Percentiles rank a stretch among this genome's conserved stretches.
phyloP scores from a whole-genome alignment of 1,284 basidiomycete species.

The Cutaneotrichosporon spelunceum region DNA sequence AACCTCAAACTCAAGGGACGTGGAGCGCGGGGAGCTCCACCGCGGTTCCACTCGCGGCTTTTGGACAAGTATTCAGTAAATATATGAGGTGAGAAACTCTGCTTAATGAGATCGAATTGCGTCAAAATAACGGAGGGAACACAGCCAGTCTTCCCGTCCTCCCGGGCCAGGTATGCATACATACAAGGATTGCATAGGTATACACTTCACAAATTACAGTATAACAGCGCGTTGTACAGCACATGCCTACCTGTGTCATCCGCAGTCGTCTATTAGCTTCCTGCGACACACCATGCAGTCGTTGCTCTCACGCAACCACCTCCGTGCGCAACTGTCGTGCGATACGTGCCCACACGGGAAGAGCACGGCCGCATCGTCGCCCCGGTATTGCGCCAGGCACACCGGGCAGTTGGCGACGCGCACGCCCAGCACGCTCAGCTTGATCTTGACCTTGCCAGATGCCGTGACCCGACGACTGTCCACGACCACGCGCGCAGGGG shows the following conservation, averaged over 20 bases:
- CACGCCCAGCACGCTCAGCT: constrained; percentile 67
- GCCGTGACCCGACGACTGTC: constrained; percentile 63
- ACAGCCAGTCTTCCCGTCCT: too few relatives aligned
- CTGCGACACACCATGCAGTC: constrained; percentile 50
- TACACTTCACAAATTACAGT: too few relatives aligned
- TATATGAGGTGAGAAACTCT: too few relatives aligned
- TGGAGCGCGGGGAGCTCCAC: too few relatives aligned
- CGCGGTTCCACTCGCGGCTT: too few relatives aligned
- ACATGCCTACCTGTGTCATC: neutral
- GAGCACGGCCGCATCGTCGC: constrained; percentile 59
- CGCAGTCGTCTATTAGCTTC: constrained; percentile 18
- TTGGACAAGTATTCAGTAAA: too few relatives aligned
- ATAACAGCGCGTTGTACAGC: too few relatives aligned
- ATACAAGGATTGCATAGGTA: too few relatives aligned
- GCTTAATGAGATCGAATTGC: too few relatives aligned
- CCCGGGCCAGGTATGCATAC: too few relatives aligned
- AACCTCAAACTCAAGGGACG: too few relatives aligned
- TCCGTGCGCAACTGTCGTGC: constrained; percentile 46
- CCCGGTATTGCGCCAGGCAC: constrained; percentile 72
- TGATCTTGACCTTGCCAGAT: constrained; percentile 72
- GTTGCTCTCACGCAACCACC: constrained; percentile 48
- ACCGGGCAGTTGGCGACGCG: constrained; percentile 74
- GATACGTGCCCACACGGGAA: constrained; percentile 65
- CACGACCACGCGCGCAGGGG: constrained; percentile 63
- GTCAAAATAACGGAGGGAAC: too few relatives aligned